Conservation (phyloP, 1,284 basidiomycete species). For the Melampsora abietis-canadensis region DNA sequence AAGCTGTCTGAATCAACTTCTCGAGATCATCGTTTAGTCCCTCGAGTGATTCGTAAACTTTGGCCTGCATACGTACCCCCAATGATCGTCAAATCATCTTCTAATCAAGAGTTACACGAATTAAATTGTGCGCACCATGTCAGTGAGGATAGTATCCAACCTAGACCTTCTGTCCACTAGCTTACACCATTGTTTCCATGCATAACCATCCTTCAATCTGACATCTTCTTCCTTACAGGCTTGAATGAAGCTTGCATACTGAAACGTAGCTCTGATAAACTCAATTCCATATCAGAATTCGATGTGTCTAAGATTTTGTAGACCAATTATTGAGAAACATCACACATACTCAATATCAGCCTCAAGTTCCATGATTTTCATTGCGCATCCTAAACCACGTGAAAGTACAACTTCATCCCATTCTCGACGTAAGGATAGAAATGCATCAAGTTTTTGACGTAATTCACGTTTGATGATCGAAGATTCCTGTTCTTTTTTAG, state of each 20-base stretch:
- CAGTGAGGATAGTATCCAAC: background rate
- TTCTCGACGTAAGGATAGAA: conserved; percentile 6
- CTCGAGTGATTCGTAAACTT: background rate
- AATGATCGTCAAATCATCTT: background rate
- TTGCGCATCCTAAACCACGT: background rate
- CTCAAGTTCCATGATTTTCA: conserved; percentile 32
- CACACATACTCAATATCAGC: conserved; percentile 7
- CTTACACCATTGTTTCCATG: conserved; percentile 29
- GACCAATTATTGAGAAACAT: background rate
- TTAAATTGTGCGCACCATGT: conserved; percentile 11
- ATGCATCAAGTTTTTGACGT: conserved; percentile 1
- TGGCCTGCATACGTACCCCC: background rate
- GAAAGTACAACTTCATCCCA: conserved; percentile 32
- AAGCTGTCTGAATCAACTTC: conserved; percentile 8
- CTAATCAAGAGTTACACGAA: background rate
- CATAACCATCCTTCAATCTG: conserved; percentile 20
- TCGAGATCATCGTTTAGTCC: conserved; percentile 17
- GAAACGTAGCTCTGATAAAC: conserved; percentile 16
- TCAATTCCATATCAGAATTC: background rate
- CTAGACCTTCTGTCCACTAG: background rate
- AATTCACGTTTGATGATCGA: too few species aligned
- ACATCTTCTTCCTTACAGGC: conserved; percentile 11
- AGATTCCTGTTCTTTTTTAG: too few species aligned
- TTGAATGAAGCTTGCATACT: conserved; percentile 20
- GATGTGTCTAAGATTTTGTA: background rate